Conservation (phyloP, 208 protist genomes). For the Willaertia magna region DNA sequence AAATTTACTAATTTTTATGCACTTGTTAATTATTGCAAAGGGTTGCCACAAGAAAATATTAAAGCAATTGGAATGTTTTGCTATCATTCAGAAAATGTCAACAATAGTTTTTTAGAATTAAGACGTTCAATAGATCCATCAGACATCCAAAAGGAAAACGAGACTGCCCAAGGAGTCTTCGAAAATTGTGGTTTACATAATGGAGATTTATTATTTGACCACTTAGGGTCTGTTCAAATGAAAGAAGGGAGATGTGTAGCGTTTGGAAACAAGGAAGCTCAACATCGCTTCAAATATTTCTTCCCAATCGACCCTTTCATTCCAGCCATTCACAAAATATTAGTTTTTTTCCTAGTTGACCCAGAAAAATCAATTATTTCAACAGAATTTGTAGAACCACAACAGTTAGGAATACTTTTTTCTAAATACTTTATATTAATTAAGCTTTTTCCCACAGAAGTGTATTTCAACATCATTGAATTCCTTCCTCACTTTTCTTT, state of each 20-base stretch:
- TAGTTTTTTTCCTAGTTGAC: background rate
- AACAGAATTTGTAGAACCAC: background rate
- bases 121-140: background rate
- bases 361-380: background rate
- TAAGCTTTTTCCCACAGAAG: background rate
- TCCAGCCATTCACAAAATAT: background rate
- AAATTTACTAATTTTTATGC: too few species aligned
- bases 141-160: background rate
- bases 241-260: background rate
- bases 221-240: background rate
- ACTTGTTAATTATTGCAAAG: conserved; percentile 34
- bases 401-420: background rate
- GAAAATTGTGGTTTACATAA: background rate
- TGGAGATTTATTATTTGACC: background rate
- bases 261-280: background rate
- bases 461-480: too few species aligned
- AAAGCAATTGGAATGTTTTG: conserved; percentile 36
- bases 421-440: background rate
- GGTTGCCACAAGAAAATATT: conserved; percentile 31
- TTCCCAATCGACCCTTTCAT: background rate
- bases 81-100: conserved; percentile 20
- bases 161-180: background rate
- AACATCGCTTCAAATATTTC: background rate
- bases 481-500: background rate
- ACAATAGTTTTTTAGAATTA: conserved; percentile 21